Base-by-base conservation (phyloP, 225 moss, liverwort and hornwort species). In the Bryoerythrophyllum caledonicum region DNA sequence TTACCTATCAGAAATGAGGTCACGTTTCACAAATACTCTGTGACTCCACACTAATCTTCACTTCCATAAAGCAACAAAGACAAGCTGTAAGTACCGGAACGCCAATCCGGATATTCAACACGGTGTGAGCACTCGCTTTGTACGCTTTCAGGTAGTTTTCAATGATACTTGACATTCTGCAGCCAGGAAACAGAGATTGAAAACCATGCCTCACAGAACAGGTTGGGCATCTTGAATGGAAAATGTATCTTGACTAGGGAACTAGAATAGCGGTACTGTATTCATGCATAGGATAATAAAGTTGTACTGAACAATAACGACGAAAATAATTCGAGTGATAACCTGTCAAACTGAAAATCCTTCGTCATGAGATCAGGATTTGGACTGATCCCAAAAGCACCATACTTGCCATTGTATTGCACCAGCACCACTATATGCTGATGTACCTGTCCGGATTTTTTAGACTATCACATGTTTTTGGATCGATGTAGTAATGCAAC, bases 351-450 rank as follows among this genome's bases (percentile, higher is more conserved):
- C n/a, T 74, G 85, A 26, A 95, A 70, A 74, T 95, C 90, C 71
- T 95, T 95, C 12, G 80, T 88, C 91, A 87, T 91, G 37, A 92
- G 86, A 75, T 88, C 76, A 54, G 88, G 84, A 64, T 90, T 70
- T 21, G 85, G 82, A 72, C 88, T 88, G 58, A 91, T 92, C 57
- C 95, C 95, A 74, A 95, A 92, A 40, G 95, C 90, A 49, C 92
- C 95, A 78, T 86, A 95, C 66, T 90, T 91, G 78, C 82, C 82
- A 80, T 74, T 85, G 79, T 87, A 63, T 53, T 88, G 88, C 81
- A 92, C 78, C 23, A 92, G 64, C 64, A 91, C 68, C 60, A 95
- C 90, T 27, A 87, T 91, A 73, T 95, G 90, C 68, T 91, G 92
- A 79, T 67, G 85, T 27, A 91, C 88, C 91, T 95, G 86, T 74